Conservation (phyloP, 148 eudicot genomes). For the Vaccinium darrowii region DNA sequence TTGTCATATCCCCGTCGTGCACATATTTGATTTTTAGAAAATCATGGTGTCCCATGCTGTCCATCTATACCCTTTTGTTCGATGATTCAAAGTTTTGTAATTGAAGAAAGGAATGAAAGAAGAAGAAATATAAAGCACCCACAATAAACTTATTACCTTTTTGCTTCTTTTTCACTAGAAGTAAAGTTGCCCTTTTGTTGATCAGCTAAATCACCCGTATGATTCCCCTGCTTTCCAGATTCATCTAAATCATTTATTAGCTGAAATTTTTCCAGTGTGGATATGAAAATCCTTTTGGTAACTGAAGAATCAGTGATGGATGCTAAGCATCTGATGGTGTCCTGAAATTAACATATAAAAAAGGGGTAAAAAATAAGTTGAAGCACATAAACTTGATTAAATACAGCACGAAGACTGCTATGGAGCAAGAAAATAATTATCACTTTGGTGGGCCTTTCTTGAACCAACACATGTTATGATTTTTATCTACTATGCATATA, state of each 20-base stretch:
- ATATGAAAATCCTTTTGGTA: constrained; percentile 47
- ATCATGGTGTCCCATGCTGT: background rate
- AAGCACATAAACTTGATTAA: background rate
- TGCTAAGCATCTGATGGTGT: constrained; percentile 64
- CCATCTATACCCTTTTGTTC: background rate
- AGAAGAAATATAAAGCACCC: background rate
- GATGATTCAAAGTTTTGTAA: background rate
- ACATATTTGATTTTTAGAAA: background rate
- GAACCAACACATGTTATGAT: background rate
- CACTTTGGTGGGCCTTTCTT: background rate
- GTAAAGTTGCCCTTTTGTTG: constrained; percentile 30
- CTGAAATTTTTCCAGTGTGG: constrained; percentile 57
- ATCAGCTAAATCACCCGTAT: constrained; percentile 26
- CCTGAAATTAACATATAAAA: constrained; percentile 39
- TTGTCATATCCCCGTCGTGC: background rate
- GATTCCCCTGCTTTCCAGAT: constrained; percentile 30
- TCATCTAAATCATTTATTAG: constrained; percentile 33
- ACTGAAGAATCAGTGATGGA: constrained; percentile 57
- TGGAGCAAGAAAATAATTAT: background rate
- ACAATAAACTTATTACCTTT: constrained; percentile 34
- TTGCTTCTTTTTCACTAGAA: constrained; percentile 30
- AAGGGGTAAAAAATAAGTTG: background rate
- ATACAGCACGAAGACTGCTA: background rate
- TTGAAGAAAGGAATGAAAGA: background rate
- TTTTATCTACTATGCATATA: background rate